These are phyloP conservation scores for Lasiosphaeria ovina DNA, from an alignment of 495 filamentous ascomycete genomes.

Conservation along the genomic window DNA sequence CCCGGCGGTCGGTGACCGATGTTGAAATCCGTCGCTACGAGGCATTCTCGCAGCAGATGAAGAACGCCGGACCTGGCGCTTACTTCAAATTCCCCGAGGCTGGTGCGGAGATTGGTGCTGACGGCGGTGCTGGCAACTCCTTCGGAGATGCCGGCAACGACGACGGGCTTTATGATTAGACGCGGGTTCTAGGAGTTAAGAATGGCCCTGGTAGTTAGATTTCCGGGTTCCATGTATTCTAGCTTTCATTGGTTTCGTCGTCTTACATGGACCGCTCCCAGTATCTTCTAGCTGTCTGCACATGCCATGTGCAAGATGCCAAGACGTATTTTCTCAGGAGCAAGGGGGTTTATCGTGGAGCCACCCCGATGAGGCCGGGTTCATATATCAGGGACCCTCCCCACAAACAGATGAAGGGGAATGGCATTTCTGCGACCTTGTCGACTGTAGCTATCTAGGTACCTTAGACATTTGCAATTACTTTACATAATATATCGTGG, in stretches of 20 bases:
- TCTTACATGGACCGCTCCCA: not conserved
- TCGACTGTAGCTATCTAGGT: no score
- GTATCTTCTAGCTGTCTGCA: not conserved
- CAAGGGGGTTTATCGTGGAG: no score
- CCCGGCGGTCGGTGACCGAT: slow-evolving; percentile 89
- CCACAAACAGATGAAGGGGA: no score
- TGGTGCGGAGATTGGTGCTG: slow-evolving; percentile 55
- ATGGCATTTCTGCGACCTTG: no score
- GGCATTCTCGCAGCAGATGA: slow-evolving; percentile 98
- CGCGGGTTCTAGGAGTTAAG: slow-evolving; percentile 5
- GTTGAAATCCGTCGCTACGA: slow-evolving; percentile 97
- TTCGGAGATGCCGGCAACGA: slow-evolving; percentile 86
- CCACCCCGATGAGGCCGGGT: no score
- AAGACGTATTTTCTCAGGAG: no score
- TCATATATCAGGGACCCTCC: no score
- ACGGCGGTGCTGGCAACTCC: slow-evolving; percentile 52
- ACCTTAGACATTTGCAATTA: no score
- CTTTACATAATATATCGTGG: no score
- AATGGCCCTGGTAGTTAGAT: slow-evolving; percentile 10
- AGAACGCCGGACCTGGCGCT: slow-evolving; percentile 89
- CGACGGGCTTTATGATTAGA: slow-evolving; percentile 75
- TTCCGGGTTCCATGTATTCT: slow-evolving; percentile 22
- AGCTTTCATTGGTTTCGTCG: slow-evolving; percentile 12
- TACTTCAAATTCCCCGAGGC: slow-evolving; percentile 95
- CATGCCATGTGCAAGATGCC: not conserved